Conservation (phyloP, 2,329 filamentous ascomycete species). For the Pleoardoris graminearum region DNA sequence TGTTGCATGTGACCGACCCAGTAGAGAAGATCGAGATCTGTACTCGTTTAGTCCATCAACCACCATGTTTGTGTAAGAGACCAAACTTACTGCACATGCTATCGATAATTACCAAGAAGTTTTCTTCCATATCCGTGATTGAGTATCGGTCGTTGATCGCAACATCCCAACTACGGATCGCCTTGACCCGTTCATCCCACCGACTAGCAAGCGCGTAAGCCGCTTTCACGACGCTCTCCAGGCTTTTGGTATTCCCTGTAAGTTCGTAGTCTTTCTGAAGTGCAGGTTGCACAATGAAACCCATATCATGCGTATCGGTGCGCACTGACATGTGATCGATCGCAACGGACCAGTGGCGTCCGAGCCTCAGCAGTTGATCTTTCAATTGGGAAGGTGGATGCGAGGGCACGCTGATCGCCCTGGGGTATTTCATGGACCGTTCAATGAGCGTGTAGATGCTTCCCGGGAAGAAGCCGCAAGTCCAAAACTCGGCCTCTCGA, state of each 20-base stretch:
- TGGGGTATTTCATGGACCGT: slow-evolving; percentile 35
- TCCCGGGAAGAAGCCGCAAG: slow-evolving; percentile 43
- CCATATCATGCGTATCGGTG: slow-evolving; percentile 59
- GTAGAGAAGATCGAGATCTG: slow-evolving; percentile 47
- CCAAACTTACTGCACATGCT: slow-evolving; percentile 45
- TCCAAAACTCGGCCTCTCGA: slow-evolving; percentile 44
- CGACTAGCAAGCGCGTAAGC: slow-evolving; percentile 51
- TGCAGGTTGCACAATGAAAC: slow-evolving; percentile 58
- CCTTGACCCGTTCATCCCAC: slow-evolving; percentile 48
- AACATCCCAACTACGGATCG: slow-evolving; percentile 56
- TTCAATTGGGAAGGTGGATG: slow-evolving; percentile 23
- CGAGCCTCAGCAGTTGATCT: slow-evolving; percentile 30
- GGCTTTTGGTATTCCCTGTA: slow-evolving; percentile 45
- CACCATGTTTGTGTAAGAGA: background rate
- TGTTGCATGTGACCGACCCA: slow-evolving; percentile 39
- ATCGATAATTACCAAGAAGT: slow-evolving; percentile 51
- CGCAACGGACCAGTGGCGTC: slow-evolving; percentile 37
- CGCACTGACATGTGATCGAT: slow-evolving; percentile 41
- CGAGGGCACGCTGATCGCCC: slow-evolving; percentile 25
- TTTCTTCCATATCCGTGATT: slow-evolving; percentile 41
- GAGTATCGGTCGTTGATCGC: slow-evolving; percentile 43
- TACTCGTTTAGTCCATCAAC: background rate
- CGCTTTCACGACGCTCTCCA: slow-evolving; percentile 49
- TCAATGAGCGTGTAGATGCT: slow-evolving; percentile 41
- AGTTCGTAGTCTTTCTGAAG: slow-evolving; percentile 55